Base-by-base conservation (phyloP, 257 asterid species). In the Penstemon eatonii region DNA sequence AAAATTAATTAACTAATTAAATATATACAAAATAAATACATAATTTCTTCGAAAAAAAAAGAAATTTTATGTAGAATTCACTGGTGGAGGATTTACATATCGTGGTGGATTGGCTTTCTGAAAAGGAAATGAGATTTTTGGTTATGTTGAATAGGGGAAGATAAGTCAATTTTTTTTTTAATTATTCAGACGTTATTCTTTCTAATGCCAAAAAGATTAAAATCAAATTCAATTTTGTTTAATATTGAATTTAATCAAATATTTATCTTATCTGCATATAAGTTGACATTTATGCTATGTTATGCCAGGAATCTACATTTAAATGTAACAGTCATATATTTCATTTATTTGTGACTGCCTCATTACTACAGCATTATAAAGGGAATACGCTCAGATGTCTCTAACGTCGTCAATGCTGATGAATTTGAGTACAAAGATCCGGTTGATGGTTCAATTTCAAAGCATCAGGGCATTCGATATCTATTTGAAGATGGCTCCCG, bases 341-440 rank as follows among this genome's bases (percentile, higher is more conserved):
- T 65, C 15, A 13, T 56, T 60, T 3, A 12, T 41, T 55, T 18
- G 18, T 55, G 41, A 60, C 53, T 43, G 62, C 38, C 25, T 43
- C 68, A 57, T 57, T 66, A 41, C 63, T 74, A 61, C 86, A 93
- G 97, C 64, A 84, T 89, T 59, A 69, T 93, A 63, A 86, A 83
- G 80, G 94, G 83, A 55, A 75, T 85, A 60, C 59, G 84, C 43
- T 65, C 96, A 38, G 95, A 90, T 40, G 95, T 93, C 53, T 80
- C 97, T 5, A 87, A 67, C 11, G 92, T 93, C 56, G 85, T 73
- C 77, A 33, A 70, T 69, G 99, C 88, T 74, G 99, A 93, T 76
- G 99, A 93, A 80, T 93, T 93, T 53, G 97, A 93, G 80, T 93
- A 93, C 85, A 93, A 89, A 63, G 99, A 93, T 72, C 96, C 97